These are phyloP conservation scores for Termitomyces sp. DNA, from an alignment of 768 basidiomycete species.

Conservation along the genomic window DNA sequence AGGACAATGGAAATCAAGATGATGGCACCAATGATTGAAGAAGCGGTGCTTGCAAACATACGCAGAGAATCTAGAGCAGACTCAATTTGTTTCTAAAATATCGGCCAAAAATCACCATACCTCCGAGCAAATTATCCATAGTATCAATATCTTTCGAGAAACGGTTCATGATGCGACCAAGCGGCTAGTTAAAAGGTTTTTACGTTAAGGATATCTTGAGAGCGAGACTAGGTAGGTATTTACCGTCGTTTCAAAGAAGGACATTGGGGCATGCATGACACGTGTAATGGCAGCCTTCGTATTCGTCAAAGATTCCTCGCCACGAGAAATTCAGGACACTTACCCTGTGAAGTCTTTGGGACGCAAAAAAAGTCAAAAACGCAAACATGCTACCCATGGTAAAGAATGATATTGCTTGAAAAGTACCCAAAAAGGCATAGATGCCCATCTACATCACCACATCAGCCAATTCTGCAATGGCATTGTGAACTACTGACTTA, in stretches of 20 bases:
- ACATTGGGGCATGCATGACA: slow-evolving; percentile 84
- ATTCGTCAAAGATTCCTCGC: not conserved
- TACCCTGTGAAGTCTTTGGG: slow-evolving; percentile 61
- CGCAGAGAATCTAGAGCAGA: slow-evolving; percentile 57
- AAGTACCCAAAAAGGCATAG: slow-evolving; percentile 70
- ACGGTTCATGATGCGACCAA: slow-evolving; percentile 88
- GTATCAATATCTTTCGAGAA: slow-evolving; percentile 88
- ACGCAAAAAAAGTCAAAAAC: slow-evolving; percentile 74
- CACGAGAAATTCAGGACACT: slow-evolving; percentile 9
- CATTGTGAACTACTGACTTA: slow-evolving; percentile 28
- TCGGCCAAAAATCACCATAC: slow-evolving; percentile 24
- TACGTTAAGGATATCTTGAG: not conserved
- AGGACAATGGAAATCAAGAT: slow-evolving; percentile 75
- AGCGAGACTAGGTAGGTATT: slow-evolving; percentile 12
- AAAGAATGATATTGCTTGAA: slow-evolving; percentile 68
- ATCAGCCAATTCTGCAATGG: not conserved
- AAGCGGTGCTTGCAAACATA: slow-evolving; percentile 63
- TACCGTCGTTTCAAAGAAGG: slow-evolving; percentile 86
- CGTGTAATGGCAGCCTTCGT: slow-evolving; percentile 56
- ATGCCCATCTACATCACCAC: slow-evolving; percentile 62
- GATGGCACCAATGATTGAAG: slow-evolving; percentile 68
- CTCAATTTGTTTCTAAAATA: not conserved
- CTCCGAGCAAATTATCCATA: slow-evolving; percentile 69
- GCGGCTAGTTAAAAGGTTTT: slow-evolving; percentile 39
- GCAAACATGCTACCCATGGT: slow-evolving; percentile 65